Evolutionary conservation across 2,329 filamentous ascomycete species (phyloP), one percentile per base, ranked within the genome.

Genomic region (Ophiostoma piceae): DNA sequence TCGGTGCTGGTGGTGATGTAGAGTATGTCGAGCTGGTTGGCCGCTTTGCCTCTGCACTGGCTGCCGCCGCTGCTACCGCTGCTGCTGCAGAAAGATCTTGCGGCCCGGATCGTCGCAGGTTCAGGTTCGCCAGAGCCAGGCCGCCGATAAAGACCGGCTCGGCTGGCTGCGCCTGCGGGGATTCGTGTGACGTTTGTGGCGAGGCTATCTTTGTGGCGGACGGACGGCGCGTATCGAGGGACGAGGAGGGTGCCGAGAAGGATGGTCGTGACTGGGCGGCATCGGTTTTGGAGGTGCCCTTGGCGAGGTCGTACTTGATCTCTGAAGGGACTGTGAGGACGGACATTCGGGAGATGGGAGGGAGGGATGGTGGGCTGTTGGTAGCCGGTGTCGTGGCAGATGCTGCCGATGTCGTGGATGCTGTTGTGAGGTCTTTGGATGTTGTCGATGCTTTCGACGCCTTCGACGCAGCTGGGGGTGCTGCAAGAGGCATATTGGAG

Each of bases 61-160:
- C 67, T 29, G 71, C 43, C 43, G 43, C 7, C 1, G 43, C 62
- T 74, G 74, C 37, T 71, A 71, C 12, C 67, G 73, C 68, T 75
- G 76, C 32, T 68, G 73, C 73, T 11, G 67, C 69, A 39, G 69
- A 68, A 4, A 71, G 68, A 11, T 74, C 73, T 60, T 76, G 73
- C 5, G 71, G 64, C 19, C 80, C 47, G 2, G 32, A 32, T 62
- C 81, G 80, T 26, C 81, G 81, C 65, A 84, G 83, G 66, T 87
- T 85, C 72, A 84, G 83, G 66, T 87, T 85, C 72, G 80, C 79
- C 71, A 87, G 76, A 3, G 85, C 84, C 14, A 85, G 76, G 2
- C 85, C 85, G 19, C 85, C 85, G 67, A 87, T 83, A 74, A 87
- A 87, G 14, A 82, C 79, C 1, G 80, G 79, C 32, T 80, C 70